Evolutionary conservation across 2,329 filamentous ascomycete species (phyloP).

Genomic region (Neofusicoccum parvum): DNA sequence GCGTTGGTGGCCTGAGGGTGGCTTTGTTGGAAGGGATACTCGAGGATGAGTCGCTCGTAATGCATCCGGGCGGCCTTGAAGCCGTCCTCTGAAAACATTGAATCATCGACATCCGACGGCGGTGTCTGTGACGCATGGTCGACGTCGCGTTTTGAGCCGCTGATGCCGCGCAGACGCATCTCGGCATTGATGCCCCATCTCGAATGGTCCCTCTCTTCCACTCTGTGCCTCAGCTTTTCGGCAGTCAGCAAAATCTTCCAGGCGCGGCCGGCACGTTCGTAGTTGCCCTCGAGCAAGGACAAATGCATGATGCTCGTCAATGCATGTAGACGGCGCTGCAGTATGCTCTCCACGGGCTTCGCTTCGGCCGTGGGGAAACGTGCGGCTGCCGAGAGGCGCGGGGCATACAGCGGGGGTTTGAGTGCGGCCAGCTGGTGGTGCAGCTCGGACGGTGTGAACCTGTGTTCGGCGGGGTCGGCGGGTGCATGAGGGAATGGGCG

Average conservation of each 20-base stretch:
- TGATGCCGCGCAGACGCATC: slow-evolving; percentile 65
- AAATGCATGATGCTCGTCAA: slow-evolving; percentile 72
- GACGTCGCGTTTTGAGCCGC: background rate
- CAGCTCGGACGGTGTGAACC: slow-evolving; percentile 27
- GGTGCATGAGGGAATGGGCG: slow-evolving; percentile 50
- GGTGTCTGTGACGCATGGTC: slow-evolving; percentile 10
- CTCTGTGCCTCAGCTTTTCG: slow-evolving; percentile 26
- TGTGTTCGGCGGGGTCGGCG: slow-evolving; percentile 21
- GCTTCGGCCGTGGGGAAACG: slow-evolving; percentile 19
- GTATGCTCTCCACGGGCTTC: slow-evolving; percentile 34
- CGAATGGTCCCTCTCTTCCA: slow-evolving; percentile 55
- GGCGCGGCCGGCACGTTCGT: slow-evolving; percentile 70
- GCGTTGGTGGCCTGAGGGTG: slow-evolving; percentile 64
- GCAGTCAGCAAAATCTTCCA: slow-evolving; percentile 73
- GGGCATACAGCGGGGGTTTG: slow-evolving; percentile 44
- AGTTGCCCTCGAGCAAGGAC: slow-evolving; percentile 71
- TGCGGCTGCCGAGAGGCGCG: slow-evolving; percentile 13
- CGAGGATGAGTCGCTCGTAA: slow-evolving; percentile 76
- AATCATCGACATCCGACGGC: slow-evolving; percentile 10
- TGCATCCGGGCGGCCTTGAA: slow-evolving; percentile 66
- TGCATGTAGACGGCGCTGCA: slow-evolving; percentile 62
- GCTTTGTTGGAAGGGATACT: slow-evolving; percentile 64
- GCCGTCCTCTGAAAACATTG: slow-evolving; percentile 43
- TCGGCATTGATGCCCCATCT: slow-evolving; percentile 87
- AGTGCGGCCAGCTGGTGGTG: slow-evolving; percentile 45